These are phyloP conservation scores for Mallotus repandus DNA, from an alignment of 441 rosid species.

Conservation along the genomic window DNA sequence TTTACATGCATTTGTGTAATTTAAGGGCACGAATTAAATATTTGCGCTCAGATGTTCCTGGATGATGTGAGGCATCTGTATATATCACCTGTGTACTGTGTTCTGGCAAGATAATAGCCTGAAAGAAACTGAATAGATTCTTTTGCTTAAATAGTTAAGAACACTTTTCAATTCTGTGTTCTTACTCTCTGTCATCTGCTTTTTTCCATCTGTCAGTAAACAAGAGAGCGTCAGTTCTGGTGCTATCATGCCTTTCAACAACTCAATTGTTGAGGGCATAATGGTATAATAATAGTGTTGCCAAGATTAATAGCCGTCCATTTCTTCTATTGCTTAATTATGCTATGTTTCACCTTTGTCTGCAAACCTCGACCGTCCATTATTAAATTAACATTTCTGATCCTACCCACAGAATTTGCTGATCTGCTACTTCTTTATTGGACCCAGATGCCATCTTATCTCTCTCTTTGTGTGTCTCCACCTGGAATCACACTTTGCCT, in stretches of 20 bases:
- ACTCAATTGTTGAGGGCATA: neutral
- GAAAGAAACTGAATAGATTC: no score
- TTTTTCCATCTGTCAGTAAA: neutral
- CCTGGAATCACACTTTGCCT: conserved; percentile 19
- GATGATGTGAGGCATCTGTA: no score
- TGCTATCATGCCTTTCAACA: neutral
- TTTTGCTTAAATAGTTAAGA: no score
- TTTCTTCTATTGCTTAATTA: neutral
- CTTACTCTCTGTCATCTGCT: neutral
- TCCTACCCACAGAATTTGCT: neutral
- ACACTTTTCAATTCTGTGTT: neutral
- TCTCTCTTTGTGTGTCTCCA: neutral
- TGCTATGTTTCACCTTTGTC: neutral
- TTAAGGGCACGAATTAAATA: neutral
- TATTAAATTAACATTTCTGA: neutral
- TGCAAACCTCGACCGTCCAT: neutral
- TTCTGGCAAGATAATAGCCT: no score
- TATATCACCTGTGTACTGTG: no score
- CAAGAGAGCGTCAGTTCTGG: neutral
- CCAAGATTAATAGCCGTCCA: conserved; percentile 3
- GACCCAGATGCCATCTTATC: conserved; percentile 7
- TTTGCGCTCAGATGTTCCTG: no score
- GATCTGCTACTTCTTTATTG: neutral
- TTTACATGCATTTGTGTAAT: neutral
- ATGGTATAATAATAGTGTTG: neutral